Percentiles rank a stretch among this genome's conserved stretches.
Evolutionary conservation across 805 yeast species (phyloP).

Genomic region (Starmera quercuum): DNA sequence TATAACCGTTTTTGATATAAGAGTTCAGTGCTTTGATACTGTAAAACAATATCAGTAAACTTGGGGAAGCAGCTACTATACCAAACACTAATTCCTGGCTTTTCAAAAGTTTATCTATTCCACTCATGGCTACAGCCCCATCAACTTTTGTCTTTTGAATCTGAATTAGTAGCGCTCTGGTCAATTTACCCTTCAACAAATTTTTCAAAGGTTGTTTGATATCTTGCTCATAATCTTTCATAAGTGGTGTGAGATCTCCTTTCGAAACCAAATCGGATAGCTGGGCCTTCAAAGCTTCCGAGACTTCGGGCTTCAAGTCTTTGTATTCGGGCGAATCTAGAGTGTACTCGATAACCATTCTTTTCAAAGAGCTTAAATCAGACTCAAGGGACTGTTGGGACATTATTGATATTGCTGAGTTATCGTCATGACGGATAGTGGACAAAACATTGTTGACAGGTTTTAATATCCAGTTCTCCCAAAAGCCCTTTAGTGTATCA

Average conservation of each 20-base stretch:
- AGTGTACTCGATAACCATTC: slow-evolving; percentile 80
- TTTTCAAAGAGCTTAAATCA: slow-evolving; percentile 71
- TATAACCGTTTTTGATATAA: slow-evolving; percentile 29
- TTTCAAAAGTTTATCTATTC: slow-evolving; percentile 82
- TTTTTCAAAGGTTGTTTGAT: slow-evolving; percentile 62
- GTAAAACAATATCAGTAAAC: slow-evolving; percentile 50
- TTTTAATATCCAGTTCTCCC: slow-evolving; percentile 74
- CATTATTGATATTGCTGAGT: slow-evolving; percentile 64
- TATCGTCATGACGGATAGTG: slow-evolving; percentile 80
- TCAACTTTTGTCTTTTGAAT: slow-evolving; percentile 96
- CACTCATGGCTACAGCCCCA: slow-evolving; percentile 82
- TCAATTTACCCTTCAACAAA: slow-evolving; percentile 55
- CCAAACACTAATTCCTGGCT: slow-evolving; percentile 95
- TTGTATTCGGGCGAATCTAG: slow-evolving; percentile 25
- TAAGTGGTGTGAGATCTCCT: slow-evolving; percentile 75
- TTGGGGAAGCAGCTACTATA: slow-evolving; percentile 81
- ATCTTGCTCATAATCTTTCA: slow-evolving; percentile 75
- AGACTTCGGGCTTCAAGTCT: slow-evolving; percentile 14
- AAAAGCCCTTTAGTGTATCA: slow-evolving; percentile 61
- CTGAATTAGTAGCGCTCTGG: slow-evolving; percentile 78
- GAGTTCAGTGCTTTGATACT: slow-evolving; percentile 22
- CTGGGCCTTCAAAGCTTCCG: slow-evolving; percentile 17
- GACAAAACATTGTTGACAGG: slow-evolving; percentile 68
- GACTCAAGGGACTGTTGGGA: slow-evolving; percentile 72
- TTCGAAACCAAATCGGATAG: slow-evolving; percentile 44